These are phyloP conservation scores for Chlamydomonas eustigma DNA, from an alignment of 139 green algal genomes.

Conservation along the genomic window DNA sequence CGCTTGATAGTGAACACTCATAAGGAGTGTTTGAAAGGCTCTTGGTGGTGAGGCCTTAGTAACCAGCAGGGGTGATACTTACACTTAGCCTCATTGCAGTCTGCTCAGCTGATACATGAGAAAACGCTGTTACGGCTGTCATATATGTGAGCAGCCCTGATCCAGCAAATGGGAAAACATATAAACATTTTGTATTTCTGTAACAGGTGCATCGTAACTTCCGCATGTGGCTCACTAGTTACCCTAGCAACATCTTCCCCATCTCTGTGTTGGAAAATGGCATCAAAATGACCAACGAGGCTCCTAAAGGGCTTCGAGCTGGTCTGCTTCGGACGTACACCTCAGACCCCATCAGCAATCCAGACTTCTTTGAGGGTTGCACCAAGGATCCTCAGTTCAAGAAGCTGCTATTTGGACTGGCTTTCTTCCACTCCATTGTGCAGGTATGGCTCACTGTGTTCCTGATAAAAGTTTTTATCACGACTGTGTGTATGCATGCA, in stretches of 20 bases:
- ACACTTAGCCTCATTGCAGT: no score
- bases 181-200: neutral
- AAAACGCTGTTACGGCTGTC: no score
- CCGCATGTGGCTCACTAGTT: constrained; percentile 71
- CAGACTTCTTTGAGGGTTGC: constrained; percentile 67
- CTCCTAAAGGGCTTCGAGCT: constrained; percentile 55
- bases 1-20: no score
- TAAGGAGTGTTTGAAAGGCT: no score
- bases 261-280: constrained; percentile 67
- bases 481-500: no score
- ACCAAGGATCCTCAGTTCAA: constrained; percentile 58
- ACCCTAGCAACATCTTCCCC: constrained; percentile 66
- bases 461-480: no score
- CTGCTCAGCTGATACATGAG: no score
- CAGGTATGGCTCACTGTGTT: constrained; percentile 46
- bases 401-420: constrained; percentile 68
- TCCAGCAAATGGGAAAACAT: no score
- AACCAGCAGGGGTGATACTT: no score
- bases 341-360: constrained; percentile 56
- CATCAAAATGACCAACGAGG: constrained; percentile 78
- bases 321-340: constrained; percentile 69
- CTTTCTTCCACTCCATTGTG: constrained; percentile 72
- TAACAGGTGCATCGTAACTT: constrained; percentile 35
- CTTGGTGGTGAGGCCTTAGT: no score
- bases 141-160: no score